Evolutionary conservation across 2,329 filamentous ascomycete genomes (phyloP), one percentile per base, ranked within the genome.

Genomic region (Ceratocystis lukuohia): DNA sequence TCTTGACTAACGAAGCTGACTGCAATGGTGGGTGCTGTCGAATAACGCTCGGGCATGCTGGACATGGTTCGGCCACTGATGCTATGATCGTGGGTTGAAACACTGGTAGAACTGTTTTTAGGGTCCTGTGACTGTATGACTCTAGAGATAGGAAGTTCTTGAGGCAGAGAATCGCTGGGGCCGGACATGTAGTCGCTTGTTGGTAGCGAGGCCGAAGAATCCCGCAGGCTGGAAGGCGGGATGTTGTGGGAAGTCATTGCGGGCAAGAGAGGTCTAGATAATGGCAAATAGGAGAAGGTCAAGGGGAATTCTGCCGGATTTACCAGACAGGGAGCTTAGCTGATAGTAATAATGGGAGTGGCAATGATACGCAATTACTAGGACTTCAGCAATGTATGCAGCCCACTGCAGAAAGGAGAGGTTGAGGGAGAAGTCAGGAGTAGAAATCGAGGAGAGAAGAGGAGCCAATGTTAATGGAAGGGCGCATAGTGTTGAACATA

Each of bases 11-110:
- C 20, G 12, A 45, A 62, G 41, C 61, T 62, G 37, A 46, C 61
- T 20, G 61, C 61, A 15, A 62, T 48, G 37, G 61, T 62, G 22
- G 61, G 61, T 15, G 61, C 61, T 20, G 61, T 62, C 5, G 61
- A 62, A 44, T 62, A 62, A 6, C 61, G 61, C 61, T 62, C 61
- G 37, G 50, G 50, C 50, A 56, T 56, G 50, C 25, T 56, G 8
- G 50, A 56, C 20, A 56, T 20, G 7, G 50, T 56, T 15, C 50
- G 50, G 50, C 50, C 50, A 5, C 50, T 56, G 25, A 56, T 15
- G 25, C 50, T 56, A 15, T 56, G 50, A 15, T 56, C 50, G 50
- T 25, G 50, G 3, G 50, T 56, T 20, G 2, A 22, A 25, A 56
- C 20, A 25, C 50, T 56, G 50, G 50, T 30, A 25, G 20, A 25